Conservation (phyloP, 352 stramenopile species). For the Phytophthora gonapodyides region DNA sequence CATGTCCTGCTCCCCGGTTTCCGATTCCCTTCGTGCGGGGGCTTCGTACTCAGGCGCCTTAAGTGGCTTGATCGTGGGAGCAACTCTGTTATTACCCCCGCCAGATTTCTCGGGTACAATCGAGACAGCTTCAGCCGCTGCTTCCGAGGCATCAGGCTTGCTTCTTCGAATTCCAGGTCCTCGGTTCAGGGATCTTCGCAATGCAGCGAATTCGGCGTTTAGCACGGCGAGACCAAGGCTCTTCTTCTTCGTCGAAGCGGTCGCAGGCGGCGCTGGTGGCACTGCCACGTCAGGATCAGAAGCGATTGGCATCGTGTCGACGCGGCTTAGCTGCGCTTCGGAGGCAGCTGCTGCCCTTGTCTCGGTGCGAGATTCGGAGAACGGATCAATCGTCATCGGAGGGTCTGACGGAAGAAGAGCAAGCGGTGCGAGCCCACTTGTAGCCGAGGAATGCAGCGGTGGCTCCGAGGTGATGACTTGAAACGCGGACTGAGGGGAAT, state of each 20-base stretch:
- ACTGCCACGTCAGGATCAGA: slow-evolving; percentile 2
- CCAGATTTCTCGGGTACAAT: background rate
- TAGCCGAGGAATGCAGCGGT: slow-evolving; percentile 2
- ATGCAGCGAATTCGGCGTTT: slow-evolving; percentile 26
- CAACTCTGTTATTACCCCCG: background rate
- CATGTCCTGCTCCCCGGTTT: slow-evolving; percentile 21
- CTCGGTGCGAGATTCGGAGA: slow-evolving; percentile 17
- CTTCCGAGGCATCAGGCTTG: slow-evolving; percentile 21
- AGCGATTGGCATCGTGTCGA: slow-evolving; percentile 11
- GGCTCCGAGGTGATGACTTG: slow-evolving; percentile 8
- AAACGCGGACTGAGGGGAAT: slow-evolving; percentile 14
- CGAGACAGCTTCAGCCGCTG: slow-evolving; percentile 2
- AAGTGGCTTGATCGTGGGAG: background rate
- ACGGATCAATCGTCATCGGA: slow-evolving; percentile 6
- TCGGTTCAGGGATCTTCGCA: slow-evolving; percentile 23
- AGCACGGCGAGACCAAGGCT: slow-evolving; percentile 34
- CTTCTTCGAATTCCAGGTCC: slow-evolving; percentile 14
- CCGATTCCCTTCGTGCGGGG: too few species aligned
- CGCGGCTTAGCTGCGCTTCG: slow-evolving; percentile 11
- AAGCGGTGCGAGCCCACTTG: slow-evolving; percentile 16
- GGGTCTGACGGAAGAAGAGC: slow-evolving; percentile 20
- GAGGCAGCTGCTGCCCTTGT: slow-evolving; percentile 18
- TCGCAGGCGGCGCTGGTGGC: background rate
- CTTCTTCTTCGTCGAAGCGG: slow-evolving; percentile 23
- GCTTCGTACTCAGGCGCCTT: slow-evolving; percentile 5